Percentiles rank a stretch among this genome's conserved stretches.
These are phyloP conservation scores for Leishmania aethiopica DNA, from an alignment of 208 protist species.

Conservation along the genomic window DNA sequence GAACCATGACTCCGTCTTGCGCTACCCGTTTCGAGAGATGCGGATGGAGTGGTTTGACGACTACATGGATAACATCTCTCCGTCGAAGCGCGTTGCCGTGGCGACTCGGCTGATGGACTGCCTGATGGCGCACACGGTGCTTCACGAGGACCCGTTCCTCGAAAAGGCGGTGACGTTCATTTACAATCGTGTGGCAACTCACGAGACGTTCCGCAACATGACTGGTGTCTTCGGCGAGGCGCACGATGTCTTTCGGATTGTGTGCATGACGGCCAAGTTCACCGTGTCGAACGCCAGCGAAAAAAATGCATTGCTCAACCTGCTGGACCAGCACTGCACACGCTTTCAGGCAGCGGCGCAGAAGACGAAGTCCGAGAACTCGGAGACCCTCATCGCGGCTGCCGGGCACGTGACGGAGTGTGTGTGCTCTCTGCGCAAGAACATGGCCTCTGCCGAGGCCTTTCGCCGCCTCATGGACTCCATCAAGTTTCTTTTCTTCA, in stretches of 20 bases:
- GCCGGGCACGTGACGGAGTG: slow-evolving; percentile 37
- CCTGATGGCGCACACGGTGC: slow-evolving; percentile 73
- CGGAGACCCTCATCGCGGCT: slow-evolving; percentile 31
- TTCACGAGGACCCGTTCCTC: slow-evolving; percentile 80
- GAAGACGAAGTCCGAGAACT: slow-evolving; percentile 34
- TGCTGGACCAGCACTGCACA: slow-evolving; percentile 49
- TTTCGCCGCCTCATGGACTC: slow-evolving; percentile 56
- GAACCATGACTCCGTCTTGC: slow-evolving; percentile 60
- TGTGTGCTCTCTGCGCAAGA: slow-evolving; percentile 41
- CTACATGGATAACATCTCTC: slow-evolving; percentile 53
- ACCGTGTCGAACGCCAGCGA: slow-evolving; percentile 38
- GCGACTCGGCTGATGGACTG: slow-evolving; percentile 60
- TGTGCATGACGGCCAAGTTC: slow-evolving; percentile 68
- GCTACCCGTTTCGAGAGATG: slow-evolving; percentile 73
- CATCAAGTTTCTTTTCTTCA: slow-evolving; percentile 73
- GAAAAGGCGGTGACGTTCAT: slow-evolving; percentile 63
- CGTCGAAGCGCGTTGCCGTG: slow-evolving; percentile 42
- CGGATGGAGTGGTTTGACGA: slow-evolving; percentile 65
- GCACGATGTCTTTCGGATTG: slow-evolving; percentile 61
- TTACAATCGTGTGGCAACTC: slow-evolving; percentile 36
- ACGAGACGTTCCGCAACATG: slow-evolving; percentile 36
- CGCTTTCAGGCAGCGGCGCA: slow-evolving; percentile 51
- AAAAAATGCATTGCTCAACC: slow-evolving; percentile 45
- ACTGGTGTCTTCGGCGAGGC: slow-evolving; percentile 48
- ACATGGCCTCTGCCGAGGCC: slow-evolving; percentile 43